Evolutionary conservation across 306 rosid genomes (phyloP).

Genomic region (Trifolium subterraneum): DNA sequence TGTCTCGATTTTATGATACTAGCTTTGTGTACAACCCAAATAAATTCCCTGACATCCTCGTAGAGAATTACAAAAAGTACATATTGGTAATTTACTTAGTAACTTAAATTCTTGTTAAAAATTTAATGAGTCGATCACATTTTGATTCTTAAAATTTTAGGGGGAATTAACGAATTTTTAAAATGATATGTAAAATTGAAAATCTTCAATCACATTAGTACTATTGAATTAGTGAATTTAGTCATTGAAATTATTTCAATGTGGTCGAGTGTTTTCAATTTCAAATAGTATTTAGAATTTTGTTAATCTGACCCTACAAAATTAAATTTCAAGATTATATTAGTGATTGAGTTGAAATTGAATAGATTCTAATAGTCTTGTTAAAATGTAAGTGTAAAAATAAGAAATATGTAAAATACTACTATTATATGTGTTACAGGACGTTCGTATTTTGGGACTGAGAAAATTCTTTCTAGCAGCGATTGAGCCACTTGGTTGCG

Average conservation of each 20-base stretch:
- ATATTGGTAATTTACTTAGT: conserved; percentile 37
- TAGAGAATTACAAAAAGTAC: conserved; percentile 17
- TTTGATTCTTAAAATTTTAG: background rate
- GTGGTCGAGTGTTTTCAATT: background rate
- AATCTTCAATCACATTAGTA: background rate
- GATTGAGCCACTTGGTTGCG: conserved; percentile 54
- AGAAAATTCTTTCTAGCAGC: conserved; percentile 47
- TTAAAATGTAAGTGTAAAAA: no score
- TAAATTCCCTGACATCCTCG: conserved; percentile 43
- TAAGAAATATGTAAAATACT: background rate
- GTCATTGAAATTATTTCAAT: background rate
- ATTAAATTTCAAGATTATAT: no score
- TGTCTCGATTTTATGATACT: conserved; percentile 31
- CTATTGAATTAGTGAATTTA: background rate
- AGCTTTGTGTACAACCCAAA: conserved; percentile 37
- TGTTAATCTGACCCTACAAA: background rate
- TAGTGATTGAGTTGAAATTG: background rate
- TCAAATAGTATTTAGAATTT: background rate
- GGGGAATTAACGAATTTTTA: background rate
- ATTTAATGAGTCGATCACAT: background rate
- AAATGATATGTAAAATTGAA: background rate
- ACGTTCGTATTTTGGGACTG: conserved; percentile 43
- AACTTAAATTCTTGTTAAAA: background rate
- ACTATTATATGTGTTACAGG: conserved; percentile 19
- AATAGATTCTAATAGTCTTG: no score